Evolutionary conservation across 1,284 basidiomycete genomes (phyloP).

Genomic region (Apiotrichum akiyoshidainum): DNA sequence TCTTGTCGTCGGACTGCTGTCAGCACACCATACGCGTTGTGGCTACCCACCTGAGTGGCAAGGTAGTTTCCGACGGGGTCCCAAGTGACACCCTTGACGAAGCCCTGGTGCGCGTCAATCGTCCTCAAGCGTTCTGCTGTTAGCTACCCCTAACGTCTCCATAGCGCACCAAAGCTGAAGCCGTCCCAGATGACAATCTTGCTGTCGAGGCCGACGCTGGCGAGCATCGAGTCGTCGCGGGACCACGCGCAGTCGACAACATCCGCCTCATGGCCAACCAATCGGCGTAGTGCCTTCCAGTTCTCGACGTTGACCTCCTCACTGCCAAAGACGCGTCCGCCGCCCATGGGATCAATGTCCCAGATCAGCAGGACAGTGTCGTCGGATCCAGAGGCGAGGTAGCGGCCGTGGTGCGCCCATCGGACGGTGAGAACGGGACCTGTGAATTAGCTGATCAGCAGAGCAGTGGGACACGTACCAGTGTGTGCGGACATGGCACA

Average conservation of each 20-base stretch:
- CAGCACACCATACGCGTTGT: neutral
- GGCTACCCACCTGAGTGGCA: conserved; percentile 63
- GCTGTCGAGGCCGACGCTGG: conserved; percentile 90
- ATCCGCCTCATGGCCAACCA: conserved; percentile 95
- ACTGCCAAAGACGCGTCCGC: conserved; percentile 83
- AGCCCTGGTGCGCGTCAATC: conserved; percentile 86
- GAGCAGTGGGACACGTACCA: conserved; percentile 50
- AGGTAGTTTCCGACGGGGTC: conserved; percentile 96
- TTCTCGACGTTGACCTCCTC: conserved; percentile 94
- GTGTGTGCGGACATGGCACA: conserved; percentile 92
- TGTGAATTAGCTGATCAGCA: conserved; percentile 21
- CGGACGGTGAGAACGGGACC: conserved; percentile 88
- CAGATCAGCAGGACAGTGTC: conserved; percentile 95
- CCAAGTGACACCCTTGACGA: conserved; percentile 98
- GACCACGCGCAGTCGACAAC: conserved; percentile 96
- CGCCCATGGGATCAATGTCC: conserved; percentile 83
- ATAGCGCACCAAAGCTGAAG: conserved; percentile 67
- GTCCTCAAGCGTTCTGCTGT: conserved; percentile 69
- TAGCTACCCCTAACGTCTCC: neutral
- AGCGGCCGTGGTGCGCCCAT: conserved; percentile 91
- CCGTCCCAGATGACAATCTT: conserved; percentile 91
- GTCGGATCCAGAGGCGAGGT: conserved; percentile 94
- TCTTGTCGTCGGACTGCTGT: conserved; percentile 83
- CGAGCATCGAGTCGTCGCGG: conserved; percentile 82
- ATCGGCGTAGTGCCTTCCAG: conserved; percentile 87